Evolutionary conservation across 768 basidiomycete genomes (phyloP), one percentile per base, ranked within the genome.

Genomic region (Lepiota venenata): DNA sequence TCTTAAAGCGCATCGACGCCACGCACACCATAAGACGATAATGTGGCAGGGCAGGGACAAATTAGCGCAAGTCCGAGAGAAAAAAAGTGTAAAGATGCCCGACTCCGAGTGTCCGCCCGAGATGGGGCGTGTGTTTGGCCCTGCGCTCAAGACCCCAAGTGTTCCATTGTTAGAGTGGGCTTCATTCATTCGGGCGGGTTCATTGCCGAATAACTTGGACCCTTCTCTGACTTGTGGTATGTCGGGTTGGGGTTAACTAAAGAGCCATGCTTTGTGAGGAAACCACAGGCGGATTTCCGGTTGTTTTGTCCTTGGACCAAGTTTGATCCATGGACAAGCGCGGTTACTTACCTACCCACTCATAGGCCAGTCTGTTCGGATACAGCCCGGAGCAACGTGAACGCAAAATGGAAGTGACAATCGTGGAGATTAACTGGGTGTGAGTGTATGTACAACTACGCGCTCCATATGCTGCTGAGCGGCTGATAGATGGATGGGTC

Each of bases 301-400:
- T 27, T 29, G 37, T 47, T 25, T 29, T 29, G 12, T 51, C 20
- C n/a, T 40, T 47, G 39, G 45, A 27, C 52, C 45, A 42, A n/a
- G 25, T 36, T 37, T 41, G 32, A 55, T 55, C 40, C 53, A 42
- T 15, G 46, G 46, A 32, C 25, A 54, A 47, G 47, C 39, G 52
- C 52, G 25, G 44, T 21, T 37, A 21, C 43, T 21, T 21, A 20
- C 29, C 20, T n/a, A 32, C n/a, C 40, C 40, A 27, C 42, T 16
- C 29, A 50, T 45, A 44, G 36, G 52, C 22, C 39, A 22, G 39
- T 35, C 18, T 25, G n/a, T 43, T 49, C 50, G 48, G 48, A 27
- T 27, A 20, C n/a, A 32, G 39, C 14, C 16, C 49, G 41, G 46
- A 36, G 20, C 32, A 40, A 43, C 43, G 41, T 20, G 42, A 44